Base-by-base conservation (phyloP, 2,329 filamentous ascomycete species). In the Colletotrichum lupini region DNA sequence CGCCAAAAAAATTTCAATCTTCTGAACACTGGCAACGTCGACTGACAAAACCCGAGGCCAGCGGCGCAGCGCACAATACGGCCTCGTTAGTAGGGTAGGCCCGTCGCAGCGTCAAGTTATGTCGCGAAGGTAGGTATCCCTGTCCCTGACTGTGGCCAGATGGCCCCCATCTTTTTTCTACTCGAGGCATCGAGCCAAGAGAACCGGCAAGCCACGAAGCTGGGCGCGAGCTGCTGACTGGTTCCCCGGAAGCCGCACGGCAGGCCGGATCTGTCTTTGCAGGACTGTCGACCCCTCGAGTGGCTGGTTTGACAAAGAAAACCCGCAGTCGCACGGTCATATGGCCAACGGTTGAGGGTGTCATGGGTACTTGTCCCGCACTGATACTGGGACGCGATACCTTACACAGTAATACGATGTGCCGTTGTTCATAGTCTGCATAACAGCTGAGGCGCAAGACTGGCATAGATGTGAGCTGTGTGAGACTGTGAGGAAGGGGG, bases 301-400 rank as follows among this genome's bases (percentile, higher is more conserved):
- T 55, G 58, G 16, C 52, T 69, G 35, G 52, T 28, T 46, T 49
- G 60, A 57, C 52, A 64, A 69, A 49, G 49, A 56, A 32, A 14
- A 30, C 42, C 32, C 6, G 52, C 28, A 28, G 9, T 46, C 35
- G 49, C 67, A 69, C 35, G 19, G 35, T 65, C 22, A 65, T 35
- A 42, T 55, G 35, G 52, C 8, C 26, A 19, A 16, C 9, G n/a
- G 56, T 24, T 37, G 30, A 42, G 37, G 22, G 16, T 32, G 37
- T 32, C 57, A 37, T 35, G 11, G 32, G 30, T 52, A 53, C 24
- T 30, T 14, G 9, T 52, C 22, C 46, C 6, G 19, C 26, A 24
- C 42, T n/a, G 8, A 30, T 32, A 63, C 14, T 37, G 58, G 19
- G 42, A 49, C 42, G 19, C 11, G 19, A 19, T 49, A 42, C 8